Evolutionary conservation across 495 filamentous ascomycete species (phyloP), one percentile per base, ranked within the genome.

Genomic region (Podospora pseudocomata): DNA sequence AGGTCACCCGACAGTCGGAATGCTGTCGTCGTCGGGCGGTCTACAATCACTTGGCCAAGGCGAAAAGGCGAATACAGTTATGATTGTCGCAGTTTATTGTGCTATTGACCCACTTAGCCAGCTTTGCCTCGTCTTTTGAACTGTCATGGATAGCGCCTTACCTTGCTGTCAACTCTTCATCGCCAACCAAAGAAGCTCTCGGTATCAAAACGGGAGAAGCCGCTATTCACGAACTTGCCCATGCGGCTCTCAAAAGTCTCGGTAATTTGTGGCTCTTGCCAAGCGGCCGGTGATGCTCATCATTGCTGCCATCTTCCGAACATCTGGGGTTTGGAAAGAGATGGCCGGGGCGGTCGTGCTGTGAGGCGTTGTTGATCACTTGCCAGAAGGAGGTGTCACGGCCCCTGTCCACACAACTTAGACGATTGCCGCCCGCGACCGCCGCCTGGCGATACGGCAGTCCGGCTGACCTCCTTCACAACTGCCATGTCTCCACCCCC

Each of bases 251-350:
- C 61, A 32, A 39, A 55, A 49, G 34, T 23, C 26, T 74, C 74
- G 74, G 74, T 76, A 74, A 76, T 76, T 76, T 76, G 71, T 60
- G 23, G 39, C 39, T 49, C 15, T 34, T 65, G 74, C 72, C 71
- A 76, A 76, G 74, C 67, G 67, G 74, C 74, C 74, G 74, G 66
- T 28, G 53, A 63, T 60, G 71, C 28, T 30, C 58, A 70, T 68
- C 66, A 61, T 28, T 30, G 53, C 55, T 57, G 57, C 39, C 27
- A 71, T 20, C 32, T 13, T 57, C 20, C 32, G 67, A 64, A 20
- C 26, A 28, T 61, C 19, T 34, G 65, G 67, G 32, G 53, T 49
- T 56, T 62, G 23, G 58, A 34, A 28, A 27, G 56, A 20, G 53
- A 57, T 64, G 7, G 34, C 60, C 53, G 18, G 18, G 44, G 27